A percentile compares a stretch with the other conserved stretches of the same genome.
These are phyloP conservation scores for Saksenaea oblongispora DNA, from an alignment of 371 early-diverging fungal genomes.

Conservation along the genomic window DNA sequence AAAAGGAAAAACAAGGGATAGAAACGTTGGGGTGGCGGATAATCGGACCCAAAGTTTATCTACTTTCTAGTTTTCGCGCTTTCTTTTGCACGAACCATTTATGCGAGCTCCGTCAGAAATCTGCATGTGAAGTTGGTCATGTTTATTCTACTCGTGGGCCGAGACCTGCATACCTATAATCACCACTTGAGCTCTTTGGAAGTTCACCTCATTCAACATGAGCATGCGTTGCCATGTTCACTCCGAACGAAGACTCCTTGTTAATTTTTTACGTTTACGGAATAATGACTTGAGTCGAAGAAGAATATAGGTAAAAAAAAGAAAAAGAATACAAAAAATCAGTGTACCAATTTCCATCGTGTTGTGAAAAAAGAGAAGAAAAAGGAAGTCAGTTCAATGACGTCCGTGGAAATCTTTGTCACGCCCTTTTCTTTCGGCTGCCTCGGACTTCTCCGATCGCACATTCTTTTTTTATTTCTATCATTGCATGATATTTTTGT, in stretches of 20 bases:
- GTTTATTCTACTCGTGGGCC: neutral
- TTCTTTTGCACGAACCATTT: neutral
- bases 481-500: too few relatives aligned
- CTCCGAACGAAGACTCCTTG: slow-evolving; percentile 11
- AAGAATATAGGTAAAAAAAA: slow-evolving; percentile 10
- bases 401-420: neutral
- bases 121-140: slow-evolving; percentile 1
- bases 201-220: neutral
- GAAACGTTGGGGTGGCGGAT: neutral
- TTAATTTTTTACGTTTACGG: slow-evolving; percentile 18
- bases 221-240: neutral
- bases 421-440: neutral
- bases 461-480: too few relatives aligned
- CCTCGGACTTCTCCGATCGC: too few relatives aligned
- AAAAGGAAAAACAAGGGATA: neutral
- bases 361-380: neutral
- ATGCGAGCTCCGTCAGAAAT: slow-evolving; percentile 6
- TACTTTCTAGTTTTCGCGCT: neutral
- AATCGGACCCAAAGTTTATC: neutral
- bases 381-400: neutral
- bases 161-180: neutral
- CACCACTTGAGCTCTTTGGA: too few relatives aligned
- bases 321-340: slow-evolving; percentile 4
- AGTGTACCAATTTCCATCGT: slow-evolving; percentile 11
- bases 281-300: slow-evolving; percentile 17